phyloP scores from a whole-genome alignment of 139 green algal species.

The Chlamydomonas applanata region DNA sequence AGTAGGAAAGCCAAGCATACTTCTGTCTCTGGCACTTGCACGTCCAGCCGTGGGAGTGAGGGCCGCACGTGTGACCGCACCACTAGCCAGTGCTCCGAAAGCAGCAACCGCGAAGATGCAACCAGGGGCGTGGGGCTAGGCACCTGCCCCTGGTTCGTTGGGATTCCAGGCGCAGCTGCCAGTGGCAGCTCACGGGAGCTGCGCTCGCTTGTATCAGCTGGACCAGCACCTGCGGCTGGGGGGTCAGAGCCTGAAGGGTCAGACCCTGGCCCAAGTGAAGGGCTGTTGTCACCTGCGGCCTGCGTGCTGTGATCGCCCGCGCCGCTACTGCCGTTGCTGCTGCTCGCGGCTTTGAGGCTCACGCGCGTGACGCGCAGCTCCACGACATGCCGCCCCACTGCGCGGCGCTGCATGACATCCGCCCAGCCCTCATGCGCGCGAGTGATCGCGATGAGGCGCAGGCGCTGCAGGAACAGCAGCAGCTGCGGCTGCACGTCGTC shows the following conservation, averaged over 20 bases:
- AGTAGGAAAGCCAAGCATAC: conserved; percentile 2
- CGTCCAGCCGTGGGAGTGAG: background rate
- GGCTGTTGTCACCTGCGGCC: no score
- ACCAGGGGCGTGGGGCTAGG: no score
- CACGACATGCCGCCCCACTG: conserved; percentile 1
- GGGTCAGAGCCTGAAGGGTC: no score
- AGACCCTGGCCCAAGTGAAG: no score
- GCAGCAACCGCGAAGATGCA: background rate
- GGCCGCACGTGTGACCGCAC: conserved; percentile 4
- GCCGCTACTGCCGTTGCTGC: background rate
- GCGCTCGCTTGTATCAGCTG: no score
- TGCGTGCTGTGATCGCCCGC: no score
- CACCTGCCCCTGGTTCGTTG: no score
- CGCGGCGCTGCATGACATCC: conserved; percentile 15
- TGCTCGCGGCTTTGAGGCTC: background rate
- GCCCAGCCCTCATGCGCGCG: conserved; percentile 6
- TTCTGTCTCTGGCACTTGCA: background rate
- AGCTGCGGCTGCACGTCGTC: conserved; percentile 43
- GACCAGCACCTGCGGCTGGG: no score
- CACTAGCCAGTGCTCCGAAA: conserved; percentile 30
- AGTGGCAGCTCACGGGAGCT: no score
- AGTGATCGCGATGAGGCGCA: conserved; percentile 31
- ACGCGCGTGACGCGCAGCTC: conserved; percentile 1
- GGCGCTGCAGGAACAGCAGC: conserved; percentile 52
- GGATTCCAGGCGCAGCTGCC: background rate